Conservation (phyloP, 495 filamentous ascomycete genomes). For the Penicillium samsonianum region DNA sequence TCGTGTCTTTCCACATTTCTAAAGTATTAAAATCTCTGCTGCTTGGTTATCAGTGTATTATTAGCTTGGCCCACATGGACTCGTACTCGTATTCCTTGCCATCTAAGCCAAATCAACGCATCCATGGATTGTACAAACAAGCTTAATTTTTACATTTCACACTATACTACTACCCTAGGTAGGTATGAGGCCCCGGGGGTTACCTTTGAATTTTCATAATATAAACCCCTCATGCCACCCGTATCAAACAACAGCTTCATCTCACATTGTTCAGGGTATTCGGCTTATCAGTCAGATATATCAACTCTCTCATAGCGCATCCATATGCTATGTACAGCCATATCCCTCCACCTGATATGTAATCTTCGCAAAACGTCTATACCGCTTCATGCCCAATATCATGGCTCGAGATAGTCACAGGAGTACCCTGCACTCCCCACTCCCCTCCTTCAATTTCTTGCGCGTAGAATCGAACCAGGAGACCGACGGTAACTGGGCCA, state of each 20-base stretch:
- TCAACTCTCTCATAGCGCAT: neutral
- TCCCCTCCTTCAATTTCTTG: slow-evolving; percentile 27
- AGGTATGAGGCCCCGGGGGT: no score
- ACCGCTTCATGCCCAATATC: neutral
- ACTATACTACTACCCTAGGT: no score
- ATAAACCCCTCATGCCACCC: neutral
- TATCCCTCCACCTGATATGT: neutral
- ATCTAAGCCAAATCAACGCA: neutral
- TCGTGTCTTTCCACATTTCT: neutral
- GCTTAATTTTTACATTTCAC: neutral
- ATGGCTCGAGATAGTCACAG: neutral
- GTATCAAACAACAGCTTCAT: neutral
- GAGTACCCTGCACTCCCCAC: slow-evolving; percentile 27
- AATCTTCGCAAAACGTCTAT: neutral
- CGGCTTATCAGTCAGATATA: neutral
- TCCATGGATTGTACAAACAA: neutral
- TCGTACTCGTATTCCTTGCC: neutral
- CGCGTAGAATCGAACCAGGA: slow-evolving; percentile 48
- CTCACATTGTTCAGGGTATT: neutral
- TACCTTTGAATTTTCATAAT: no score
- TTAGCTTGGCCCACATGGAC: neutral
- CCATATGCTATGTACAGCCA: neutral
- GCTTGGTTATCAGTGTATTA: no score
- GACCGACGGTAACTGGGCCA: slow-evolving; percentile 66
- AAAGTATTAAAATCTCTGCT: neutral